phyloP scores from a whole-genome alignment of 1,284 basidiomycete species.

The Sphagnurus paluster region DNA sequence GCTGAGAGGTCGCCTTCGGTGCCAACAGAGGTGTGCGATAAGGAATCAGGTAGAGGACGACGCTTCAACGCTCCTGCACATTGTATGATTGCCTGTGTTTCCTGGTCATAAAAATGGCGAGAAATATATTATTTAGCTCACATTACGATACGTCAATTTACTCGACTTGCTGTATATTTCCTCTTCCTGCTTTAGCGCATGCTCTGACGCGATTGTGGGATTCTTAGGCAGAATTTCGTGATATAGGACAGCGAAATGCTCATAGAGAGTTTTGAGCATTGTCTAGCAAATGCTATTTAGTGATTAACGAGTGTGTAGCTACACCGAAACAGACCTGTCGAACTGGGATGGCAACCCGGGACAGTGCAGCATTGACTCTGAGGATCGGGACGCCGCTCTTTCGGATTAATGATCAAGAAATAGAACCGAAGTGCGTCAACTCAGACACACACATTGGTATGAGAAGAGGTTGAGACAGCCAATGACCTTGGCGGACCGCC shows the following conservation, averaged over 20 bases:
- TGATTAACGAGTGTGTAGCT: constrained; percentile 9
- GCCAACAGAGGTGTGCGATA: constrained; percentile 76
- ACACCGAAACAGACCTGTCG: constrained; percentile 52
- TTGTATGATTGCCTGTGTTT: constrained; percentile 66
- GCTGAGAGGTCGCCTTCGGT: constrained; percentile 69
- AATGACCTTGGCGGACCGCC: constrained; percentile 40
- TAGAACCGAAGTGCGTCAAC: constrained; percentile 6
- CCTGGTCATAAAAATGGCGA: constrained; percentile 14
- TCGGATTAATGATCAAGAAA: not conserved
- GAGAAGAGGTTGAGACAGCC: constrained; percentile 40
- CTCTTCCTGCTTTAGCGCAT: constrained; percentile 76
- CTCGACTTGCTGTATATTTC: constrained; percentile 71
- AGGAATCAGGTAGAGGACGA: constrained; percentile 60
- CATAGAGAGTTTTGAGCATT: constrained; percentile 70
- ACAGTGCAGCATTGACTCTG: constrained; percentile 60
- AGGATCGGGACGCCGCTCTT: constrained; percentile 70
- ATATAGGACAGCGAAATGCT: constrained; percentile 71
- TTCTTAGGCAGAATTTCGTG: constrained; percentile 47
- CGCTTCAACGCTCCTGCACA: constrained; percentile 74
- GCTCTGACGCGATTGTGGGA: constrained; percentile 65
- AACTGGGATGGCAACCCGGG: constrained; percentile 64
- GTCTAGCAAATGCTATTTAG: constrained; percentile 42
- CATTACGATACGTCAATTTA: constrained; percentile 80
- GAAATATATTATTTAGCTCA: constrained; percentile 32
- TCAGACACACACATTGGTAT: constrained; percentile 35